Evolutionary conservation across 768 basidiomycete genomes (phyloP).

Genomic region (Leccinum olivaceopallidum): DNA sequence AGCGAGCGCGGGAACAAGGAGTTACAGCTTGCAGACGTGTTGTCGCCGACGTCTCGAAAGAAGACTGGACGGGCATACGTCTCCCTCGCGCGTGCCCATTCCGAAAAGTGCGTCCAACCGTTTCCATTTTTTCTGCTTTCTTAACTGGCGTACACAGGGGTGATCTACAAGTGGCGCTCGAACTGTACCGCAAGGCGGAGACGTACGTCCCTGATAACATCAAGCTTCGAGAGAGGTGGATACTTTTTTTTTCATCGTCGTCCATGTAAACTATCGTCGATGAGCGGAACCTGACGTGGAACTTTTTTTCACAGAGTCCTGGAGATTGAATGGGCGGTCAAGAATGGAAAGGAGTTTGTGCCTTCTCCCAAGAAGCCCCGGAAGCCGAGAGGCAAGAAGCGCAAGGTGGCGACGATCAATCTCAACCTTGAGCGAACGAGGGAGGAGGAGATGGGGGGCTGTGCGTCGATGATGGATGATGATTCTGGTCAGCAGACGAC

Average conservation of each 20-base stretch:
- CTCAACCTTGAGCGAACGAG: slow-evolving; percentile 14
- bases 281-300: slow-evolving; percentile 37
- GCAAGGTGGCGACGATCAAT: slow-evolving; percentile 29
- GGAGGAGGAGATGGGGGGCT: slow-evolving; percentile 13
- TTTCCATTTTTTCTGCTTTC: not conserved
- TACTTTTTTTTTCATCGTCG: slow-evolving; percentile 52
- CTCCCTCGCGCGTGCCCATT: slow-evolving; percentile 77
- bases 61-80: slow-evolving; percentile 83
- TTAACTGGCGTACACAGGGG: slow-evolving; percentile 44
- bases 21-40: slow-evolving; percentile 54
- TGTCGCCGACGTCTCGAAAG: slow-evolving; percentile 77
- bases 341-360: slow-evolving; percentile 57
- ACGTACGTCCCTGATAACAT: slow-evolving; percentile 83
- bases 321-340: slow-evolving; percentile 79
- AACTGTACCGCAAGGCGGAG: slow-evolving; percentile 81
- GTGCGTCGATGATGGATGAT: slow-evolving; percentile 1
- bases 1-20: slow-evolving; percentile 68
- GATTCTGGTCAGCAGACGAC: not conserved
- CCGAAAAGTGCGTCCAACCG: slow-evolving; percentile 62
- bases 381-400: slow-evolving; percentile 36
- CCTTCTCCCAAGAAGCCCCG: slow-evolving; percentile 51
- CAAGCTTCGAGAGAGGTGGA: slow-evolving; percentile 87
- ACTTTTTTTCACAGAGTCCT: slow-evolving; percentile 56
- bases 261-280: slow-evolving; percentile 63
- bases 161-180: slow-evolving; percentile 77